Evolutionary conservation across 495 filamentous ascomycete species (phyloP).

Genomic region (Achaetomiella virescens): DNA sequence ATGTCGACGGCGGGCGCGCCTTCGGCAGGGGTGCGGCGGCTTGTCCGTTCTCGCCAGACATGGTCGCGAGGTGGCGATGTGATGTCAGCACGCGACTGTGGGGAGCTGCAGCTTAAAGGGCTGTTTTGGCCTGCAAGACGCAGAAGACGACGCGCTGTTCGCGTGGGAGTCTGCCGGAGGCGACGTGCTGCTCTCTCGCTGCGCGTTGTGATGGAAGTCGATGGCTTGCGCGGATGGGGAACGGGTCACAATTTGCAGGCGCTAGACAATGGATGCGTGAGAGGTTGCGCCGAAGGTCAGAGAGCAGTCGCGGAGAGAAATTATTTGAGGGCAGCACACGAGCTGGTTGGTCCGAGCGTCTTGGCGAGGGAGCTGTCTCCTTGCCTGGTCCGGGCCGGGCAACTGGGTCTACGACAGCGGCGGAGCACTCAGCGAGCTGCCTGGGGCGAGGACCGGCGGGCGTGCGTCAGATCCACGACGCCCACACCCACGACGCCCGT

Average conservation of each 20-base stretch:
- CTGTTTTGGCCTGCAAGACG: constrained; percentile 18
- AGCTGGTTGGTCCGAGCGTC: constrained; percentile 28
- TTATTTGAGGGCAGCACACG: constrained; percentile 27
- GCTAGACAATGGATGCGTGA: constrained; percentile 12
- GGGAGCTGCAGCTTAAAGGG: not conserved
- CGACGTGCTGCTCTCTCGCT: constrained; percentile 8
- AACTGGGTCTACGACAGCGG: constrained; percentile 1
- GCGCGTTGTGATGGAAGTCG: constrained; percentile 19
- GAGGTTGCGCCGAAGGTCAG: constrained; percentile 27
- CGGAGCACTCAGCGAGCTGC: not conserved
- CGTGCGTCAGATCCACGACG: constrained; percentile 15
- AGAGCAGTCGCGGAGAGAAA: constrained; percentile 27
- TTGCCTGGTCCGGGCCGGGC: not conserved
- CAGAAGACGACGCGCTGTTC: constrained; percentile 26
- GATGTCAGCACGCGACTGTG: constrained; percentile 22
- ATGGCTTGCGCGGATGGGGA: constrained; percentile 21
- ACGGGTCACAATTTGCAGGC: constrained; percentile 23
- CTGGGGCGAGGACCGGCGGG: not conserved
- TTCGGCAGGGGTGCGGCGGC: constrained; percentile 14
- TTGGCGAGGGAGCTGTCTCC: constrained; percentile 18
- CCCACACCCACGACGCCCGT: not conserved
- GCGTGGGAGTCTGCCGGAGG: constrained; percentile 17
- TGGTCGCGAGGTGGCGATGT: constrained; percentile 20
- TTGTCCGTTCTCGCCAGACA: constrained; percentile 19
- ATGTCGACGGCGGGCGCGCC: constrained; percentile 9